Evolutionary conservation across 2,329 filamentous ascomycete species (phyloP).

Genomic region (Trichophyton schoenleinii): DNA sequence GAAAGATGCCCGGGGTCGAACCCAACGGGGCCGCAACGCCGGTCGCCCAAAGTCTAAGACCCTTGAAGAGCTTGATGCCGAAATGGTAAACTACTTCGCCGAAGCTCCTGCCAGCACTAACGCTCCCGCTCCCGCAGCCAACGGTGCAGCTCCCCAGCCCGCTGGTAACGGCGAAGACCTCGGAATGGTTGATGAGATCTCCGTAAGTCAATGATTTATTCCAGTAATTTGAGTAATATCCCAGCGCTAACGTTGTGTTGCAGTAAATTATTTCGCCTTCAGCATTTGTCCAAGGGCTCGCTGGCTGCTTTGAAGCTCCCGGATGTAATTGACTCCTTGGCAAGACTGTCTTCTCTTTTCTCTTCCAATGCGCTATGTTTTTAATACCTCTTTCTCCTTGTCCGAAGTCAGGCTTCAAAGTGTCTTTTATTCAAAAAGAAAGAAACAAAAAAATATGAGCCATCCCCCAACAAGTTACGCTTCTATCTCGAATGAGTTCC

Average conservation of each 20-base stretch:
- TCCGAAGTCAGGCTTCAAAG: background rate
- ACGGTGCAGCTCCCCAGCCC: slow-evolving; percentile 35
- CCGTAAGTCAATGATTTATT: slow-evolving; percentile 26
- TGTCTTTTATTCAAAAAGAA: background rate
- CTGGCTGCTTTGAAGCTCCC: background rate
- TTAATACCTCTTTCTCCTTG: background rate
- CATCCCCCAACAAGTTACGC: background rate
- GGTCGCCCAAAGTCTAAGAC: slow-evolving; percentile 71
- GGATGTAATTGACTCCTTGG: background rate
- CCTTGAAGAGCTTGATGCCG: slow-evolving; percentile 84
- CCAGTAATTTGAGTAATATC: background rate
- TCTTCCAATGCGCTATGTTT: background rate
- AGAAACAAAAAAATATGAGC: background rate
- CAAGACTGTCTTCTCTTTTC: background rate
- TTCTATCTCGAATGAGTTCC: background rate
- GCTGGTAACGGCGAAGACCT: slow-evolving; percentile 40
- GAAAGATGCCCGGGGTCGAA: slow-evolving; percentile 36
- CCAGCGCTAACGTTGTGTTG: background rate
- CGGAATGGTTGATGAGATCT: slow-evolving; percentile 44
- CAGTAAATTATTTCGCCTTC: background rate
- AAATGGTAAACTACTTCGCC: slow-evolving; percentile 91
- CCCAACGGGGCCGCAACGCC: slow-evolving; percentile 46
- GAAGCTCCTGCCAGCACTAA: slow-evolving; percentile 33
- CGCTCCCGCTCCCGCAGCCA: slow-evolving; percentile 28
- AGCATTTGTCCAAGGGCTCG: background rate